Base-by-base conservation (phyloP, 176 grass and related monocot genomes). In the Oryza longistaminata region DNA sequence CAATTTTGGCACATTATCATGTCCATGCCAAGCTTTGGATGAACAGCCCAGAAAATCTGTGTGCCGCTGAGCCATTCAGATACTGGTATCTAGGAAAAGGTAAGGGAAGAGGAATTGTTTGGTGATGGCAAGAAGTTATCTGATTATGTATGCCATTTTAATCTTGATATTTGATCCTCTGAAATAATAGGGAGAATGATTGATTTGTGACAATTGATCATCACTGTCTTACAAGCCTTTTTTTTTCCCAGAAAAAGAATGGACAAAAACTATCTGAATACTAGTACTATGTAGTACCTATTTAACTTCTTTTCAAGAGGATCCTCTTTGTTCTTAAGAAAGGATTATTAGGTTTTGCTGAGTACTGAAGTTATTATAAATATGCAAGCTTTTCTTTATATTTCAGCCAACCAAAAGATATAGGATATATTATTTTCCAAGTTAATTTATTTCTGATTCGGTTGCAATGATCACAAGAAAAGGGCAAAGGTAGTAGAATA, bases 41-140 rank as follows among this genome's bases (percentile, higher is more conserved):
- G 74, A 26, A 46, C 39, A 74, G 13, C 25, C 48, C 12, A 80
- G 66, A 25, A 86, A 74, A 83, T 79, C 68, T 64, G 64, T 79
- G 80, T 70, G 70, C 73, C 71, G 62, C 40, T 72, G 15, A 21
- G 48, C 37, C 37, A 70, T 79, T 3, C 88, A 83, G 49, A 83
- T 83, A 61, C 85, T 74, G 60, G 60, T 86, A 48, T 72, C 50
- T 17, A 80, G 66, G 83, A 88, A 73, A 83, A 34, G 86, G 72
- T 83, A 72, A 40, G 35, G 45, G 12, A 12, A 67, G 44, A 43
- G 39, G 45, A 74, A 69, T 62, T 75, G 70, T 80, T 84, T 79
- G 87, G 45, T 4, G 75, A 80, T 80, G 55, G 1, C 68, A 68
- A 19, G 3, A 80, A 80, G 75, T 88, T 68, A 76, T 22, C 61